Base-by-base conservation (phyloP, 2,329 filamentous ascomycete genomes). In the Xylariaceae sp. region DNA sequence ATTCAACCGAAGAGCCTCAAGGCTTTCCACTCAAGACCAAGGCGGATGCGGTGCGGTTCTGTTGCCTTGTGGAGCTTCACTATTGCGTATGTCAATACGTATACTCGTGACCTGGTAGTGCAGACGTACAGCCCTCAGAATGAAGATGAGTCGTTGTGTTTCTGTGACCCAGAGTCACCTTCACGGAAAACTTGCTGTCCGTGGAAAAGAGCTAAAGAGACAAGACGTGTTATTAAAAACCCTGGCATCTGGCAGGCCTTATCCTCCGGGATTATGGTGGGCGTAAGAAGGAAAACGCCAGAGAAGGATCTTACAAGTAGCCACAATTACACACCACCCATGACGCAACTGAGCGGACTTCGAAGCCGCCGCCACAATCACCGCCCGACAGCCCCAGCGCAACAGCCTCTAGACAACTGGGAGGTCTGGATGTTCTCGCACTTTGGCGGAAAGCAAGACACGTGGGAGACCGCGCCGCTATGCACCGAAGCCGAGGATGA, bases 201-300 rank as follows among this genome's bases (percentile, higher is more conserved):
- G 1, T 85, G 81, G 81, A 65, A 70, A 5, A 76, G 79, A 18
- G 78, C 81, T 1, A 77, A 73, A 13, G 79, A 84, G 60, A 70
- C 76, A 2, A 78, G 73, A 32, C 78, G 81, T 40, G 77, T 74
- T 7, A 76, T 91, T 6, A 70, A 77, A n/a, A 80, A 86, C 30
- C 85, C 86, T 0, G 88, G 88, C 0, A 68, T 73, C 0, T 91
- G 87, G 87, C 82, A 86, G 55, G 74, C 82, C 1, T 74, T 89
- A 6, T 75, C 78, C 0, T 80, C 79, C 26, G 83, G 85, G 0
- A 82, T 81, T 49, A 74, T 89, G 8, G 74, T 89, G 0, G 88
- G 88, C 0, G 75, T 91, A 10, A 77, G 87, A 24, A 81, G 72
- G 57, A 76, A 75, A 57, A 62, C 62, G 16, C 62, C 64, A 54